Evolutionary conservation across 306 rosid species (phyloP).

Genomic region (Sicyos baderoa): DNA sequence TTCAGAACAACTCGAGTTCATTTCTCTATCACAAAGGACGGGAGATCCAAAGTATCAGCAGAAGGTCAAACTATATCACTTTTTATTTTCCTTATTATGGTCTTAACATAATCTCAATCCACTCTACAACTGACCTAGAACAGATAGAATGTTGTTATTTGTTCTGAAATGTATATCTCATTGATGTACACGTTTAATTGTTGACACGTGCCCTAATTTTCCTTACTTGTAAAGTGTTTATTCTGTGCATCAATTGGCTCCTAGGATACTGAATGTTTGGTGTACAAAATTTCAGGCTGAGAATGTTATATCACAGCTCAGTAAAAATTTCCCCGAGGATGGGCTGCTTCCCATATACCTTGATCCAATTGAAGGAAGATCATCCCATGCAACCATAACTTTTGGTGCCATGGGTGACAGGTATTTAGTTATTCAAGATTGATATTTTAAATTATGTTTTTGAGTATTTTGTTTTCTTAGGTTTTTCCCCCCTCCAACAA

Average conservation of each 20-base stretch:
- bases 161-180: not conserved
- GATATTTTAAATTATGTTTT: not conserved
- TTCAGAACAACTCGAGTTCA: slow-evolving; percentile 94
- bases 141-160: not conserved
- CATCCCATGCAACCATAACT: slow-evolving; percentile 58
- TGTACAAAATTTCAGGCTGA: slow-evolving; percentile 60
- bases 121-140: not conserved
- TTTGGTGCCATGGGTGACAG: slow-evolving; percentile 99
- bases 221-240: not conserved
- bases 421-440: slow-evolving; percentile 30
- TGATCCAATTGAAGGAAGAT: slow-evolving; percentile 54
- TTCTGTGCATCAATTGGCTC: slow-evolving; percentile 12
- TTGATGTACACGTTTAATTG: not conserved
- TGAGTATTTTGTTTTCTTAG: not conserved
- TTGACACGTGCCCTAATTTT: not conserved
- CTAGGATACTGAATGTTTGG: slow-evolving; percentile 27
- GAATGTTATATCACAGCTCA: slow-evolving; percentile 56
- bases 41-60: slow-evolving; percentile 88
- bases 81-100: not conserved
- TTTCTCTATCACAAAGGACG: slow-evolving; percentile 91
- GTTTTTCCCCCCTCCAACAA: no score
- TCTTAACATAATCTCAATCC: not conserved
- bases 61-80: slow-evolving; percentile 44
- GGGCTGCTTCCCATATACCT: slow-evolving; percentile 92
- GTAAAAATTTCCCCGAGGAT: slow-evolving; percentile 77